These are phyloP conservation scores for Ceratobasidium theobromae DNA, from an alignment of 1,284 basidiomycete genomes.

Conservation along the genomic window DNA sequence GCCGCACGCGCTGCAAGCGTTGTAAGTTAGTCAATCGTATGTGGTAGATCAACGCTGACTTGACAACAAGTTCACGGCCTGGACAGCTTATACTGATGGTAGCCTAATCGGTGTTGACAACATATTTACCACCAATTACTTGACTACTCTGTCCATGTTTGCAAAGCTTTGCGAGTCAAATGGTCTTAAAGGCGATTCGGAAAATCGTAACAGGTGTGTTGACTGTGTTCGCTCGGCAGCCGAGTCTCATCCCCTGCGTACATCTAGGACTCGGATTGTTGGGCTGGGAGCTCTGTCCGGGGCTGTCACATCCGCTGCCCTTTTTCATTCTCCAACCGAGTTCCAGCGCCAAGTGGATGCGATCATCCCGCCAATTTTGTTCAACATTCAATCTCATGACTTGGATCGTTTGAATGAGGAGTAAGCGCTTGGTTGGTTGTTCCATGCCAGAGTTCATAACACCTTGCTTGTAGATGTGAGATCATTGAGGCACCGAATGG, in stretches of 20 bases:
- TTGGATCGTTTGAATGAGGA: constrained; percentile 64
- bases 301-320: constrained; percentile 80
- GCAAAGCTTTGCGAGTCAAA: constrained; percentile 58
- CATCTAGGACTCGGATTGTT: constrained; percentile 72
- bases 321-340: constrained; percentile 75
- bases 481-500: constrained; percentile 19
- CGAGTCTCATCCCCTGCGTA: not conserved
- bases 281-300: constrained; percentile 83
- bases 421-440: constrained; percentile 48
- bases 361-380: constrained; percentile 75
- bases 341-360: constrained; percentile 72
- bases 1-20: constrained; percentile 79
- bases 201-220: constrained; percentile 65
- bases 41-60: not conserved
- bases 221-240: constrained; percentile 38
- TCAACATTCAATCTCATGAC: constrained; percentile 67
- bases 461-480: constrained; percentile 1
- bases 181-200: constrained; percentile 54
- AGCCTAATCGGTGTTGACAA: constrained; percentile 77
- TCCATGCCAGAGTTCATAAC: not conserved
- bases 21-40: constrained; percentile 52
- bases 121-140: constrained; percentile 68
- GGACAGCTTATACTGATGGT: constrained; percentile 91
- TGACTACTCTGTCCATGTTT: constrained; percentile 69
- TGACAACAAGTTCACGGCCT: constrained; percentile 74